Conservation (phyloP, 164 flowering plant species). For the Annona squamosa region DNA sequence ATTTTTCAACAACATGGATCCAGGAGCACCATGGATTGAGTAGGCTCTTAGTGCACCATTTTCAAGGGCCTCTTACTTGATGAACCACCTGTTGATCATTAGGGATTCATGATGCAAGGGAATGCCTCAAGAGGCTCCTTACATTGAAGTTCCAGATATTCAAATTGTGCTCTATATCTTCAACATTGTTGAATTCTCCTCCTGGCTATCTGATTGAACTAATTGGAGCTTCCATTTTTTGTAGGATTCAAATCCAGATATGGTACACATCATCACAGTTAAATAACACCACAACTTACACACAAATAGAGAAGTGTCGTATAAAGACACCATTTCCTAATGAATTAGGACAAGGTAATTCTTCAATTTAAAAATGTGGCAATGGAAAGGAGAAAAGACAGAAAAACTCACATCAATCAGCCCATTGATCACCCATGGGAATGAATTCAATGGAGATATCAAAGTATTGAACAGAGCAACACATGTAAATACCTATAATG, state of each 20-base stretch:
- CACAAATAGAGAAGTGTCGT: neutral
- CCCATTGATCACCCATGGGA: conserved; percentile 99
- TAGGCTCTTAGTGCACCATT: neutral
- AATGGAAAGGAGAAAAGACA: neutral
- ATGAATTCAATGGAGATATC: conserved; percentile 94
- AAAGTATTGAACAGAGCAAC: conserved; percentile 81
- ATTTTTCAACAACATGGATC: neutral
- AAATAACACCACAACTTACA: neutral
- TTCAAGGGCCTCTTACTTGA: neutral
- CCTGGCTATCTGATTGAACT: neutral
- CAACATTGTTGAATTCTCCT: neutral
- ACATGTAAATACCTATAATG: conserved; percentile 88
- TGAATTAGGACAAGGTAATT: neutral
- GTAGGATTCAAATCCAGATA: neutral
- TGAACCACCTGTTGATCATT: neutral
- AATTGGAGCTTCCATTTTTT: neutral
- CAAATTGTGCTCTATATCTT: neutral
- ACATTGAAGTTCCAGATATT: neutral
- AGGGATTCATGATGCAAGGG: neutral
- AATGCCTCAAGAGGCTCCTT: neutral
- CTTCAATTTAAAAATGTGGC: neutral
- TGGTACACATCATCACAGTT: neutral
- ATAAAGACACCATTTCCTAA: neutral
- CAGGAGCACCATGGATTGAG: neutral
- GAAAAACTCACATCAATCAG: conserved; percentile 80